Percentiles rank a stretch among this genome's conserved stretches.
Evolutionary conservation across 352 stramenopile genomes (phyloP).

Genomic region (Pythium angustatum): DNA sequence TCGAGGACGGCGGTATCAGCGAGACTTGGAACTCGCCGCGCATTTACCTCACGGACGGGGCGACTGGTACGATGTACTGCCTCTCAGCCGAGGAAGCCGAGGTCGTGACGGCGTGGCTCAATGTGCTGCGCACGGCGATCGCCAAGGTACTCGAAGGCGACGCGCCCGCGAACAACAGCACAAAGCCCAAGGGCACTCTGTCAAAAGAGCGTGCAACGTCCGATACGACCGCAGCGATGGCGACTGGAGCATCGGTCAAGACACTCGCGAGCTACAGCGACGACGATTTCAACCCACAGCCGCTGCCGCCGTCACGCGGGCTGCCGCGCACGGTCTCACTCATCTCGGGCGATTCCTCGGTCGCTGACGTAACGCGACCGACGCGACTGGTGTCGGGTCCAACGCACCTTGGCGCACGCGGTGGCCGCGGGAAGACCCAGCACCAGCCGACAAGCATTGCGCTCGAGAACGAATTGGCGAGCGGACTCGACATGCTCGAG

Average conservation of each 20-base stretch:
- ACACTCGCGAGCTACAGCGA: slow-evolving; percentile 22
- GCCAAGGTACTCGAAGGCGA: slow-evolving; percentile 27
- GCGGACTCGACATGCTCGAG: slow-evolving; percentile 65
- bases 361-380: slow-evolving; percentile 21
- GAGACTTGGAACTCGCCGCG: slow-evolving; percentile 87
- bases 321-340: slow-evolving; percentile 20
- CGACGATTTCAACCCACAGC: slow-evolving; percentile 22
- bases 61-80: slow-evolving; percentile 80
- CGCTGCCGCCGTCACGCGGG: not conserved
- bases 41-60: slow-evolving; percentile 80
- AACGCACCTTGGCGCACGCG: slow-evolving; percentile 25
- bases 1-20: slow-evolving; percentile 78
- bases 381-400: slow-evolving; percentile 27
- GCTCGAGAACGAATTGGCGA: slow-evolving; percentile 77
- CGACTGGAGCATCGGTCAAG: not conserved
- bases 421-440: slow-evolving; percentile 43
- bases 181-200: slow-evolving; percentile 1
- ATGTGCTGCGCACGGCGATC: slow-evolving; percentile 59
- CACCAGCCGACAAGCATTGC: slow-evolving; percentile 67
- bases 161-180: not conserved
- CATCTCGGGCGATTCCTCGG: slow-evolving; percentile 20
- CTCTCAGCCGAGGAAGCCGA: slow-evolving; percentile 71
- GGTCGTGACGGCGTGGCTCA: slow-evolving; percentile 73
- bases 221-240: not conserved
- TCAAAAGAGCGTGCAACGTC: slow-evolving; percentile 9